These are phyloP conservation scores for Sonneratia alba DNA, from an alignment of 345 rosid genomes.

Conservation along the genomic window DNA sequence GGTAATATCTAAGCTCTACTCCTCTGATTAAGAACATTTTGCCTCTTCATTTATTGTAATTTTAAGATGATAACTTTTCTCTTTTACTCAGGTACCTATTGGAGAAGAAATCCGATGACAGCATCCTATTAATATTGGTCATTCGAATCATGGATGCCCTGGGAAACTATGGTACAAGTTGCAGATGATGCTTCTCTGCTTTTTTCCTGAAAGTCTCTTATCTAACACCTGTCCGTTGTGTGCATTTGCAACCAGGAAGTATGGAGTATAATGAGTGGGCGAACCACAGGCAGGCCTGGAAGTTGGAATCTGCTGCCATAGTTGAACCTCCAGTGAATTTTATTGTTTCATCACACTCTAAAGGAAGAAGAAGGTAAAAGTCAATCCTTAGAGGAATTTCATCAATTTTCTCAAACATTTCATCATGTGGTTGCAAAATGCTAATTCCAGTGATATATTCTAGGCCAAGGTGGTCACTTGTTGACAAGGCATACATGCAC, in stretches of 20 bases:
- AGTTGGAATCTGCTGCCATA: slow-evolving; percentile 93
- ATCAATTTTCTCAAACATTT: slow-evolving; percentile 9
- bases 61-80: slow-evolving; percentile 17
- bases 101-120: slow-evolving; percentile 95
- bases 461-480: slow-evolving; percentile 98
- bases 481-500: slow-evolving; percentile 96
- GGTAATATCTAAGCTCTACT: slow-evolving; percentile 42
- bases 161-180: slow-evolving; percentile 76
- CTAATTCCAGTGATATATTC: slow-evolving; percentile 19
- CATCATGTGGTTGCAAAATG: slow-evolving; percentile 1
- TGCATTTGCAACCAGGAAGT: slow-evolving; percentile 45
- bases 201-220: neutral
- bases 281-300: slow-evolving; percentile 98
- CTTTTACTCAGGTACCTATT: slow-evolving; percentile 55
- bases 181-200: slow-evolving; percentile 7
- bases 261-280: slow-evolving; percentile 95
- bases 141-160: slow-evolving; percentile 92
- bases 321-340: slow-evolving; percentile 91
- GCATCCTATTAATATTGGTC: slow-evolving; percentile 76
- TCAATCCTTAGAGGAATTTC: slow-evolving; percentile 1
- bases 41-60: slow-evolving; percentile 2
- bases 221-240: slow-evolving; percentile 1
- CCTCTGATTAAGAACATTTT: slow-evolving; percentile 6
- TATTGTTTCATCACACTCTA: slow-evolving; percentile 69
- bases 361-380: slow-evolving; percentile 78